Evolutionary conservation across 768 basidiomycete genomes (phyloP).

Genomic region (Suillus hirtellus): DNA sequence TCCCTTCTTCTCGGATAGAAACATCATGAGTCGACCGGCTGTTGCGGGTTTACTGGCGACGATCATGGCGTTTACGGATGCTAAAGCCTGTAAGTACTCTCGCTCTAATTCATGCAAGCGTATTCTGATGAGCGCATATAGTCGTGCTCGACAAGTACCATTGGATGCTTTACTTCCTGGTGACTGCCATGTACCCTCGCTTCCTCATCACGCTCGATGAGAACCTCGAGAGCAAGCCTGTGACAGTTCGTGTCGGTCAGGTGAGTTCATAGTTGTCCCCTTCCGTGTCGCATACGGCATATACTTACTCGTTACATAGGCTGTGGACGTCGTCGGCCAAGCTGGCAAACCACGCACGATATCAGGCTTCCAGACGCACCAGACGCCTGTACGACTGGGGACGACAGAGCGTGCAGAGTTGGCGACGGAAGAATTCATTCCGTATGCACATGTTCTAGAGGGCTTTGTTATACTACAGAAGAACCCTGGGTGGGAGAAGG

Average conservation of each 20-base stretch:
- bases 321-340: constrained; percentile 96
- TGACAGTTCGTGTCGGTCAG: constrained; percentile 94
- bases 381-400: constrained; percentile 92
- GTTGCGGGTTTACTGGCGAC: constrained; percentile 89
- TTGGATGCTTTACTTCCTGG: constrained; percentile 98
- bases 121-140: constrained; percentile 30
- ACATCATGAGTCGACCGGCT: constrained; percentile 85
- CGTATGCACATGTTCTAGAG: constrained; percentile 87
- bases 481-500: constrained; percentile 87
- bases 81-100: constrained; percentile 79
- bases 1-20: constrained; percentile 93
- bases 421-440: constrained; percentile 95
- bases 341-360: constrained; percentile 97
- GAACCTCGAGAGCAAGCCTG: constrained; percentile 79
- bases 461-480: constrained; percentile 91
- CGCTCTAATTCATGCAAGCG: not conserved
- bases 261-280: constrained; percentile 37
- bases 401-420: constrained; percentile 94
- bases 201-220: constrained; percentile 98
- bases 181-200: constrained; percentile 95
- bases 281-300: not conserved
- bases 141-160: constrained; percentile 94
- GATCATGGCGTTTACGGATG: constrained; percentile 89
- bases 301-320: constrained; percentile 44
- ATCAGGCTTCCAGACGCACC: constrained; percentile 97